Base-by-base conservation (phyloP, 2,329 filamentous ascomycete genomes). In the Alternaria brassicae region DNA sequence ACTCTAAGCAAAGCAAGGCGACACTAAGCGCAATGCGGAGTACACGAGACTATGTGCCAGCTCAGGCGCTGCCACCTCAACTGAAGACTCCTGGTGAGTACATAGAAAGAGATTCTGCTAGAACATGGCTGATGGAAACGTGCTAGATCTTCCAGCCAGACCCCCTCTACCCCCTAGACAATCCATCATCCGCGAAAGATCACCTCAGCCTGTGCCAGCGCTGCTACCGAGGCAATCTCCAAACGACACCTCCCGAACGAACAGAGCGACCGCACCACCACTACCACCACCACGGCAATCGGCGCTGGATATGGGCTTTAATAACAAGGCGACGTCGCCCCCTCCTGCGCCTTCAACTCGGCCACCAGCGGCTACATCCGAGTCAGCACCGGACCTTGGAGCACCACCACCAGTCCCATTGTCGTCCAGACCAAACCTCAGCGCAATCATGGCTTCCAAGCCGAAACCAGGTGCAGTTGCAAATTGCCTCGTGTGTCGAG, bases 401-500 rank as follows among this genome's bases (percentile, higher is more conserved):
- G 67, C 66, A 10, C 81, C 81, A 23, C 81, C 86, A 2, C 85
- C 86, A 2, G 72, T 88, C 10, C 86, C 86, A 7, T 67, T 81
- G 25, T 77, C 79, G 19, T 86, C 86, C 23, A 80, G 85, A 40
- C 86, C 86, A n/a, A 84, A 88, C 74, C 78, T 88, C 3, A 81
- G 83, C 7, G 82, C 84, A 41, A 77, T 88, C 17, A 81, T 85
- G 75, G 81, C 84, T 42, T 75, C 73, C 9, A 77, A 78, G 56
- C 75, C 76, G 15, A 75, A 72, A 56, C 62, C 70, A 44, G 68
- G 70, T 15, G 70, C 66, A 6, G 53, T 59, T n/a, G 55, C 55
- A 42, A 52, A 60, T 48, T 98, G 95, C 75, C 83, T 97, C 52
- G 81, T 88, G 58, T 98, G 95, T 75, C 88, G 93, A 65, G 93